phyloP scores from a whole-genome alignment of 345 rosid genomes.

The Eucalyptus cloeziana region DNA sequence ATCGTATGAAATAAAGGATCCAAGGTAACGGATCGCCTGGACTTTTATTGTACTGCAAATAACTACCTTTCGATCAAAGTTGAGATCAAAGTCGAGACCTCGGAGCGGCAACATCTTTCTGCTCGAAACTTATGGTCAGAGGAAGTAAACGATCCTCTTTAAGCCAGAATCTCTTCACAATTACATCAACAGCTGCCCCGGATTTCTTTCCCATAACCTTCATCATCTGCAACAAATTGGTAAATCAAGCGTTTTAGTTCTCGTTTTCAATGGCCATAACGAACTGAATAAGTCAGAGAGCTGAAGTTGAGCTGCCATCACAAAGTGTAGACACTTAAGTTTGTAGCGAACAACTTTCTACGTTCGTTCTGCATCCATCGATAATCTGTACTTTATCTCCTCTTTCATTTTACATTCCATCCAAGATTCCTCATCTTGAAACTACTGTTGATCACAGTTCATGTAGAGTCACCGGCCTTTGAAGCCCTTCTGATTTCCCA shows the following conservation, averaged over 20 bases:
- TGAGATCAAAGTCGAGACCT: background rate
- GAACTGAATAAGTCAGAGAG: background rate
- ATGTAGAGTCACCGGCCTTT: background rate
- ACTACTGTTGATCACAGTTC: background rate
- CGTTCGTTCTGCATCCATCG: background rate
- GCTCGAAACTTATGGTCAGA: background rate
- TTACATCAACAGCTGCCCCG: background rate
- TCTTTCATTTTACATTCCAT: background rate
- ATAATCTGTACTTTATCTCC: background rate
- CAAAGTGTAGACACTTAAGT: background rate
- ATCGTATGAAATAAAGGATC: background rate
- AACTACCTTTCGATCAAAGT: background rate
- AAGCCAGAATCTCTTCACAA: background rate
- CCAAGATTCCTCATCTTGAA: background rate
- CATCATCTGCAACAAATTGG: background rate
- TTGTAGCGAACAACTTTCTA: too few relatives aligned
- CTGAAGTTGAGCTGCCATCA: background rate
- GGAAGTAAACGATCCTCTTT: fast-evolving
- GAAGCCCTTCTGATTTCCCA: background rate
- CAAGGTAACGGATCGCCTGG: background rate
- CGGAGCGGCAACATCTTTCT: background rate
- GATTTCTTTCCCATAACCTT: background rate
- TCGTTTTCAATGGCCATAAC: background rate
- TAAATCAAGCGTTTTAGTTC: background rate
- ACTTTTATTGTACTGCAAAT: background rate